Evolutionary conservation across 2,329 filamentous ascomycete species (phyloP).

Genomic region (Cladosporium sp.): DNA sequence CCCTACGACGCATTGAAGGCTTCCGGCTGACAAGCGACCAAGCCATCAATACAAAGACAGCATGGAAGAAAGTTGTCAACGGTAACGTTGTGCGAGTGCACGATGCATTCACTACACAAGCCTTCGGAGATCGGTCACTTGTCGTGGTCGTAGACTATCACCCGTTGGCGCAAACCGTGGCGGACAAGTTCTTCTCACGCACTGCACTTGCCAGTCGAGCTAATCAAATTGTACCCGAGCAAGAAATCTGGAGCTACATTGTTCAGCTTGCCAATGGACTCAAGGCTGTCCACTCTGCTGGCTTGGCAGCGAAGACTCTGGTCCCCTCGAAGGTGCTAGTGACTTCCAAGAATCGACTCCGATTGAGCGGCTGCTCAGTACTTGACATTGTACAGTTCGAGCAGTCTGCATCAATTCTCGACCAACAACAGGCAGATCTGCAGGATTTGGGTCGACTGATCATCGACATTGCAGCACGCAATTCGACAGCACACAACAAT

Average conservation of each 20-base stretch:
- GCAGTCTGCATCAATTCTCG: slow-evolving; percentile 63
- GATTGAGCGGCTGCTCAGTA: slow-evolving; percentile 83
- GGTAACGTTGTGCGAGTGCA: slow-evolving; percentile 82
- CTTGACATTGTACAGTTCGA: slow-evolving; percentile 88
- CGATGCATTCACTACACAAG: slow-evolving; percentile 89
- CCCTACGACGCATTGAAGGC: slow-evolving; percentile 80
- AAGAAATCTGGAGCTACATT: slow-evolving; percentile 85
- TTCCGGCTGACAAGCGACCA: slow-evolving; percentile 87
- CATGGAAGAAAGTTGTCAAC: slow-evolving; percentile 84
- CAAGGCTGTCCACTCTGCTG: slow-evolving; percentile 77
- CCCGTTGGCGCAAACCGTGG: slow-evolving; percentile 83
- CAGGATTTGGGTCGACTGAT: slow-evolving; percentile 81
- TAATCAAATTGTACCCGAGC: slow-evolving; percentile 54
- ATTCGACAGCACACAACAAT: slow-evolving; percentile 54
- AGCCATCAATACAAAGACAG: slow-evolving; percentile 79
- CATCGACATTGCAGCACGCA: slow-evolving; percentile 69
- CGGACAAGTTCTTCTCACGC: slow-evolving; percentile 71
- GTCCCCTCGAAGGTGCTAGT: slow-evolving; percentile 86
- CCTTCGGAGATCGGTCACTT: slow-evolving; percentile 91
- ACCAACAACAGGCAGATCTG: slow-evolving; percentile 87
- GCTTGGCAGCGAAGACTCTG: slow-evolving; percentile 81
- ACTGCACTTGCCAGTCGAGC: slow-evolving; percentile 20
- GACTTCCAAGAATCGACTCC: slow-evolving; percentile 85
- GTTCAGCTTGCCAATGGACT: slow-evolving; percentile 87
- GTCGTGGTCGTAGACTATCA: slow-evolving; percentile 94